Conservation (phyloP, 257 asterid genomes). For the Striga asiatica region DNA sequence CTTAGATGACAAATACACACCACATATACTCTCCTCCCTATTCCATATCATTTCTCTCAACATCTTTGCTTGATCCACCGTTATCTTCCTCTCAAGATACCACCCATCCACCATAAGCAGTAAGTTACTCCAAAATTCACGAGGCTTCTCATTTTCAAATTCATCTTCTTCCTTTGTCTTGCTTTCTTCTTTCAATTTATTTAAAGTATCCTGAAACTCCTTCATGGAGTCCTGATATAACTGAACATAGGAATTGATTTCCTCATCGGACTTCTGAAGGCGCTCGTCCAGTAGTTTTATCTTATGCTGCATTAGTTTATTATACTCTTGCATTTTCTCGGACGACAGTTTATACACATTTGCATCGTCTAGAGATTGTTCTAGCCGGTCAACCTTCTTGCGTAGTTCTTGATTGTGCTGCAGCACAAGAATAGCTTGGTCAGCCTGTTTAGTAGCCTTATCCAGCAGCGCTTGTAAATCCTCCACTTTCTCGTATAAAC, state of each 20-base stretch:
- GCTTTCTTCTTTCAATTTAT: conserved; percentile 58
- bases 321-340: conserved; percentile 64
- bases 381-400: conserved; percentile 72
- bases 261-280: conserved; percentile 82
- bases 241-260: conserved; percentile 56
- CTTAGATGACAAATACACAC: conserved; percentile 56
- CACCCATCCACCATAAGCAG: conserved; percentile 89
- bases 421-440: conserved; percentile 58
- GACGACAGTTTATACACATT: conserved; percentile 59
- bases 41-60: conserved; percentile 75
- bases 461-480: conserved; percentile 53
- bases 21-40: conserved; percentile 44
- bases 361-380: conserved; percentile 75
- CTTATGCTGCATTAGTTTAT: conserved; percentile 75
- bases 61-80: conserved; percentile 46
- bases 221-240: conserved; percentile 75
- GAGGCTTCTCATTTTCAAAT: conserved; percentile 50
- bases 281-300: conserved; percentile 69
- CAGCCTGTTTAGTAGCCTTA: conserved; percentile 66
- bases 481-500: conserved; percentile 61
- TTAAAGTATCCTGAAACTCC: conserved; percentile 78
- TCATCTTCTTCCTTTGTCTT: conserved; percentile 33
- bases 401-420: conserved; percentile 87
- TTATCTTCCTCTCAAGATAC: conserved; percentile 79
- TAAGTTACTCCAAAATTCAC: conserved; percentile 72